Evolutionary conservation across 1,139 yeast genomes (phyloP), one percentile per base, ranked within the genome.

Genomic region (Arxiozyma bovina): DNA sequence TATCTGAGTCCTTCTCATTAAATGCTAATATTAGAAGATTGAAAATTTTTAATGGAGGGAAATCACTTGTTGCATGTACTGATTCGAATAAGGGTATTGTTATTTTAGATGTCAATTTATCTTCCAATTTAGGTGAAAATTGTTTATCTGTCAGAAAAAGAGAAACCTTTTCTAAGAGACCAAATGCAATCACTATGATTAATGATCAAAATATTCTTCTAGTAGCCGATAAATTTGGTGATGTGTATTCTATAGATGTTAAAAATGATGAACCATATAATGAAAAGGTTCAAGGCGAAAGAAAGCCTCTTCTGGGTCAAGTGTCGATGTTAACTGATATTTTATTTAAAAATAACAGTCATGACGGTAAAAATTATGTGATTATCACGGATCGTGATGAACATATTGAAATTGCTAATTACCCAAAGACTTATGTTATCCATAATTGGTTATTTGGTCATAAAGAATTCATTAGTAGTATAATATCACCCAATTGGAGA

Each of bases 191-290:
- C 18, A 77, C 88, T n/a, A 71, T 83, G 4, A 77, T 85, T 9
- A 69, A 72, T 22, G 81, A 79, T 57, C 81, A 77, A 54, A 61
- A 67, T 3, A 73, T 74, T 5, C 73, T 89, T 15, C 69, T 90
- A 1, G 79, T 90, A 22, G 97, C 96, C n/a, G 99, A 94, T 70
- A 94, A 94, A 73, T 93, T 91, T 68, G 99, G 99, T 50, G 99
- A 94, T 70, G 97, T 90, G 7, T 93, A 87, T 67, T 70, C 75
- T 6, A 70, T 83, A 18, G 63, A 64, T 45, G 56, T 63, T 2
- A 60, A 57, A 17, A 62, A 57, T 2, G 45, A 61, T 1, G 60
- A 57, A 4, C 60, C 62, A 12, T 60, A 64, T 21, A 63, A 62
- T 50, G 68, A 69, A 1, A 67, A 67, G 44, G 53, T 65, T 7